A percentile compares a stretch with the other conserved stretches of the same genome.
Evolutionary conservation across 192 early-diverging fungal species (phyloP).

Genomic region (Coemansia sp.): DNA sequence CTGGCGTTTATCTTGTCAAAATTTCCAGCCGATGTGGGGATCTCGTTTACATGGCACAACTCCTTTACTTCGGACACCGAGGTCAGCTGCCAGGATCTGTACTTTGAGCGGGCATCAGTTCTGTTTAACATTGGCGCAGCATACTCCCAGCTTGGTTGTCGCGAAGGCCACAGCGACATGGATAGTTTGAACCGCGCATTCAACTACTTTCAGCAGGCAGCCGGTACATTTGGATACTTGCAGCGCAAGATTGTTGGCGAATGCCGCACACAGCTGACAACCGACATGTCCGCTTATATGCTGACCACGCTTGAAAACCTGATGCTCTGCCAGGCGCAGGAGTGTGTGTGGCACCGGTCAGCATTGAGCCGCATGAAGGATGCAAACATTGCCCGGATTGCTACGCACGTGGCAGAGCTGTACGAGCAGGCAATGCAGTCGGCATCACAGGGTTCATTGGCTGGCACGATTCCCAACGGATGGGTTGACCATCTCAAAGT

Average conservation of each 20-base stretch:
- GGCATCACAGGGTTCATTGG: conserved; percentile 57
- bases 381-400: conserved; percentile 71
- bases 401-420: conserved; percentile 66
- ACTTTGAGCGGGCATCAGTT: conserved; percentile 80
- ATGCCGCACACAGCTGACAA: conserved; percentile 61
- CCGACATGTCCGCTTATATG: conserved; percentile 68
- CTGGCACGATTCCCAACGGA: conserved; percentile 53
- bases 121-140: conserved; percentile 84
- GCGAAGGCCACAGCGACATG: conserved; percentile 63
- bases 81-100: conserved; percentile 65
- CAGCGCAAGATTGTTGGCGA: conserved; percentile 59
- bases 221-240: conserved; percentile 70
- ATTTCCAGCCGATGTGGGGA: conserved; percentile 80
- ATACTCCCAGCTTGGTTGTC: conserved; percentile 75
- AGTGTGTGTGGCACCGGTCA: conserved; percentile 88
- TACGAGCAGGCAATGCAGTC: conserved; percentile 69
- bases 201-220: conserved; percentile 79
- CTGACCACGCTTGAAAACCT: conserved; percentile 65
- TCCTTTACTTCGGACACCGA: conserved; percentile 55
- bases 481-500: conserved; percentile 75
- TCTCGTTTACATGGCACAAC: conserved; percentile 31
- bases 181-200: conserved; percentile 79
- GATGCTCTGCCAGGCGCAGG: conserved; percentile 95
- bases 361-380: conserved; percentile 79
- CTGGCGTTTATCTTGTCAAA: conserved; percentile 78